Evolutionary conservation across 2,329 filamentous ascomycete species (phyloP), one percentile per base, ranked within the genome.

Genomic region (Capronia americana): DNA sequence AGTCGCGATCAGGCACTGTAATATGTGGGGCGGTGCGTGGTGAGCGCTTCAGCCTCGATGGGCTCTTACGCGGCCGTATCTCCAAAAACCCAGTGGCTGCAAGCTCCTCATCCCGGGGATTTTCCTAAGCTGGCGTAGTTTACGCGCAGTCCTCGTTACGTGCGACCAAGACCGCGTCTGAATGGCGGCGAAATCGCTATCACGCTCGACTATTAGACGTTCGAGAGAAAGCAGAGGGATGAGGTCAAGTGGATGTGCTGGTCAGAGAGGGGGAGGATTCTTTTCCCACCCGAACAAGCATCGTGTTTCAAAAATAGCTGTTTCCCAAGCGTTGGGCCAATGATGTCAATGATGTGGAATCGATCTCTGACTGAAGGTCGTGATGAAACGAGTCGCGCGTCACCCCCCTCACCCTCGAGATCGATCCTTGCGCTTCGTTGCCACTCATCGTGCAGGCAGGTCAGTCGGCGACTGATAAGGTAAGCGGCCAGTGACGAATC

Each of bases 301-400:
- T 48, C 11, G 26, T 54, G 58, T 61, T 61, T 61, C 58, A 61
- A 61, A 61, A 61, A 61, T 61, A 61, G 58, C 11, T n/a, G 20
- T n/a, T 34, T 48, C 17, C 17, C 14, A 8, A 51, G n/a, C 26
- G 20, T 53, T 38, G 48, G 23, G 23, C 58, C 58, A 61, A 53
- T 61, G 58, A 61, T 61, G 58, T 53, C 58, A 54, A 34, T 23
- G 41, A 32, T 48, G 41, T 50, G 55, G 34, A 38, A 17, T 44
- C 32, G 57, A 50, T 53, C 58, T 53, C 58, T 61, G 46, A 53
- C 58, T 38, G 24, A 32, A 34, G 26, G 24, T 51, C 41, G 58
- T 51, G 58, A 61, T 51, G 46, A 61, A 61, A 61, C 46, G n/a
- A 28, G 24, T 48, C 24, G 38, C 46, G 41, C 57, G 57, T 44